A percentile compares a stretch with the other conserved stretches of the same genome.
Conservation (phyloP, 2,329 filamentous ascomycete species). For the Rosellinia necatrix region DNA sequence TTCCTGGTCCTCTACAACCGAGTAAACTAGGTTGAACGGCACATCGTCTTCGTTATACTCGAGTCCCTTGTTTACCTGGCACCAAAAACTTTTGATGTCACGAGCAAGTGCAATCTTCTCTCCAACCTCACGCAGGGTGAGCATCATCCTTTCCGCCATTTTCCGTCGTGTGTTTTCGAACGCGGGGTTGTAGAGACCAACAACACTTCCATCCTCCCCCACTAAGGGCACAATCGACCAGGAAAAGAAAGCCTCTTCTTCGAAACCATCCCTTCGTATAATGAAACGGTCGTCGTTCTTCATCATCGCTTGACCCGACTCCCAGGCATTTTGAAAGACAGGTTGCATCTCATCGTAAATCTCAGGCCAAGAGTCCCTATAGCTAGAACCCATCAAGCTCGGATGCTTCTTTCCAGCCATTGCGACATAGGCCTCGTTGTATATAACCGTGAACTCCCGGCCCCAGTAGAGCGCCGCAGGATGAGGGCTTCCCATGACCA, state of each 20-base stretch:
- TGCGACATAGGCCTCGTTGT: slow-evolving; percentile 73
- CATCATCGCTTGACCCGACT: slow-evolving; percentile 78
- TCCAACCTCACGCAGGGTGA: slow-evolving; percentile 76
- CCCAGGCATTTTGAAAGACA: slow-evolving; percentile 68
- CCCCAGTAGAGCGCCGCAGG: slow-evolving; percentile 83
- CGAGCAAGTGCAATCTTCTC: slow-evolving; percentile 75
- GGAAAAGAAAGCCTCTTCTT: slow-evolving; percentile 82
- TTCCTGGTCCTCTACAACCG: slow-evolving; percentile 70
- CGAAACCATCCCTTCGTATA: slow-evolving; percentile 67
- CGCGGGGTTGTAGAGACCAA: slow-evolving; percentile 77
- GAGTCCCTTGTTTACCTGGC: slow-evolving; percentile 68
- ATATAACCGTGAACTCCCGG: slow-evolving; percentile 67
- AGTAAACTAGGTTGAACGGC: slow-evolving; percentile 79
- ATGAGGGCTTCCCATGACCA: slow-evolving; percentile 80
- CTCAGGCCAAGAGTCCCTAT: slow-evolving; percentile 71
- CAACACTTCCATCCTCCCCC: slow-evolving; percentile 72
- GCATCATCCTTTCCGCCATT: slow-evolving; percentile 79
- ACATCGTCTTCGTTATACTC: slow-evolving; percentile 76
- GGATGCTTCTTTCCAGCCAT: slow-evolving; percentile 81
- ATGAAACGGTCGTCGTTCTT: slow-evolving; percentile 82
- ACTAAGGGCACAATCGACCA: slow-evolving; percentile 82
- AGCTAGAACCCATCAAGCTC: slow-evolving; percentile 72
- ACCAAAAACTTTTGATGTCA: slow-evolving; percentile 76
- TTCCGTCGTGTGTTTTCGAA: slow-evolving; percentile 82
- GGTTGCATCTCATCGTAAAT: slow-evolving; percentile 74